Evolutionary conservation across 1,284 basidiomycete genomes (phyloP).

Genomic region (Malassezia restricta): DNA sequence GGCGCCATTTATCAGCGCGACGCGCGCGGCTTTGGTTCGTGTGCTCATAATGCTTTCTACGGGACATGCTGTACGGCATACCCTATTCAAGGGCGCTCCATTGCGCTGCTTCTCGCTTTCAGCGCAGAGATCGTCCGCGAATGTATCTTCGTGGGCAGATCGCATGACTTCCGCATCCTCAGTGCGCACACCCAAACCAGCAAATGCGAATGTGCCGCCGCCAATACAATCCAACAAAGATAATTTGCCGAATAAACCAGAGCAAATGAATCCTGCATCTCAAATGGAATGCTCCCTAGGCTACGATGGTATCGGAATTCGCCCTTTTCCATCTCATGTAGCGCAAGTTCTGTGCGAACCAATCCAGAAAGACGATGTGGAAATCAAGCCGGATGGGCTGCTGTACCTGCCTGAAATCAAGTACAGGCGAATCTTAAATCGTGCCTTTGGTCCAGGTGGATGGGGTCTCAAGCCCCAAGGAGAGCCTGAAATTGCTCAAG

Average conservation of each 20-base stretch:
- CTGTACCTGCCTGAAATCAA: constrained; percentile 96
- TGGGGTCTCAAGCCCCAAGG: constrained; percentile 92
- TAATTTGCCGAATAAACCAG: too few species aligned
- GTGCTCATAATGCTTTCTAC: too few species aligned
- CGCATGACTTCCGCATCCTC: background rate
- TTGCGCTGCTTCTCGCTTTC: too few species aligned
- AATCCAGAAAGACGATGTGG: constrained; percentile 65
- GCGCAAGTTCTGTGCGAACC: constrained; percentile 64
- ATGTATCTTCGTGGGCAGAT: background rate
- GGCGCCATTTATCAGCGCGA: too few species aligned
- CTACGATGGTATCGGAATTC: constrained; percentile 66
- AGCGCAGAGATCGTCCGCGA: background rate
- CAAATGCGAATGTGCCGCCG: too few species aligned
- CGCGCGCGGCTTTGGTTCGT: too few species aligned
- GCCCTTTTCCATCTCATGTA: constrained; percentile 67
- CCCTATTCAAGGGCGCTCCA: too few species aligned
- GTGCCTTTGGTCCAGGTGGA: constrained; percentile 86
- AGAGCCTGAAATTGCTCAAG: constrained; percentile 63
- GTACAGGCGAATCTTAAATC: constrained; percentile 85
- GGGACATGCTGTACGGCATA: too few species aligned
- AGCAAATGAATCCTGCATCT: too few species aligned
- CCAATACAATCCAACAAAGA: too few species aligned
- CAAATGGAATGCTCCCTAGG: constrained; percentile 65
- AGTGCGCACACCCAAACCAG: background rate
- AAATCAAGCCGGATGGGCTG: constrained; percentile 90